These are phyloP conservation scores for Colletotrichum sp. DNA, from an alignment of 2,329 filamentous ascomycete genomes.

Conservation along the genomic window DNA sequence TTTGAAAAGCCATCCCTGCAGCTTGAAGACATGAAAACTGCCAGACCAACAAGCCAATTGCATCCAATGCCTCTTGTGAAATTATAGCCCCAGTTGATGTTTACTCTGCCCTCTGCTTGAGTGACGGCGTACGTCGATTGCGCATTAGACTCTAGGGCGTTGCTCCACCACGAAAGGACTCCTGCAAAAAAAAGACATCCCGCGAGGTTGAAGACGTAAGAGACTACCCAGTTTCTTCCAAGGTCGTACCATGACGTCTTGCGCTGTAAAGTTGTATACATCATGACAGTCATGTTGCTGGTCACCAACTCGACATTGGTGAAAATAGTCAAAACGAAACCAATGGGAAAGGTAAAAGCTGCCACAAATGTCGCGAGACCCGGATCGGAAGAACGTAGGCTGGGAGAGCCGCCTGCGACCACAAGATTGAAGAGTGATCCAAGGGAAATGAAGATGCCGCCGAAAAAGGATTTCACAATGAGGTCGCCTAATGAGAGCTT, in stretches of 20 bases:
- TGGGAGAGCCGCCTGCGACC: background rate
- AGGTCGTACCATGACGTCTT: background rate
- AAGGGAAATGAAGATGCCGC: constrained; percentile 6
- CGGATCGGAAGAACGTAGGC: background rate
- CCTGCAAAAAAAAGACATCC: background rate
- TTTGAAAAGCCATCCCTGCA: background rate
- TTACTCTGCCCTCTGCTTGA: background rate
- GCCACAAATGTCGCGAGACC: background rate
- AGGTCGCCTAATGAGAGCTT: background rate
- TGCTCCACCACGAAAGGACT: background rate
- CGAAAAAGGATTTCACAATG: background rate
- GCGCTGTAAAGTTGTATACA: background rate
- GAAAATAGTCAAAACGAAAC: background rate
- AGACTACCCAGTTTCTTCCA: background rate
- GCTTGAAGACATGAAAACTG: background rate
- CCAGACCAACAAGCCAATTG: constrained; percentile 1
- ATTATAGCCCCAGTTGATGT: constrained; percentile 2
- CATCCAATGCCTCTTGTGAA: constrained; percentile 1
- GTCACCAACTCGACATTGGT: constrained; percentile 1
- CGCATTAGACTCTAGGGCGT: background rate
- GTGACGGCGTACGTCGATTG: background rate
- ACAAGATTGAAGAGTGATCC: background rate
- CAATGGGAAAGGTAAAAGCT: background rate
- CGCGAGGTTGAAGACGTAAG: background rate
- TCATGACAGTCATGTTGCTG: constrained; percentile 7